Evolutionary conservation across 139 green algal genomes (phyloP).

Genomic region (Chlamydomonas sphaeroides): DNA sequence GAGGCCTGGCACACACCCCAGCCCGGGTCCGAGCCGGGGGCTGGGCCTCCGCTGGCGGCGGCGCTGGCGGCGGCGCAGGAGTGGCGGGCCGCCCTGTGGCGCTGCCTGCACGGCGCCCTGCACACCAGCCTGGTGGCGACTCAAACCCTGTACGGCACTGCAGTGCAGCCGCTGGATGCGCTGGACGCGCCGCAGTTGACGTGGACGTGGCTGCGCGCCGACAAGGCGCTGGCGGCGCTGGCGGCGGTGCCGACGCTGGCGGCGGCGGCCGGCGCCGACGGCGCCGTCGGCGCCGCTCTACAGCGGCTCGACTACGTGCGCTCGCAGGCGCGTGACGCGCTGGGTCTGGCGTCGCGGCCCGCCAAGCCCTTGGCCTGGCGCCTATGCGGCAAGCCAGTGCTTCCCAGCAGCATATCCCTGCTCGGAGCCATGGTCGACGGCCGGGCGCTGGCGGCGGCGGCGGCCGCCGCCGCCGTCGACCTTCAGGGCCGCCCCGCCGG

Average conservation of each 20-base stretch:
- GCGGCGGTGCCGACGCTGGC: slow-evolving; percentile 4
- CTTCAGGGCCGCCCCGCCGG: slow-evolving; percentile 30
- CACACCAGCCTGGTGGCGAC: slow-evolving; percentile 5
- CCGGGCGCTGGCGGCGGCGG: slow-evolving; percentile 20
- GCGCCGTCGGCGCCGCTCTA: background rate
- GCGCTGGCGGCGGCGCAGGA: slow-evolving; percentile 52
- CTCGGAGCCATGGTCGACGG: slow-evolving; percentile 42
- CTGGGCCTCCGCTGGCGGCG: background rate
- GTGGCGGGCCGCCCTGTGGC: slow-evolving; percentile 63
- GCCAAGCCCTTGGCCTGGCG: slow-evolving; percentile 84
- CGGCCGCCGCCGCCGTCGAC: slow-evolving; percentile 38
- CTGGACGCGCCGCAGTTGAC: slow-evolving; percentile 61
- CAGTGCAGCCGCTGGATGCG: background rate
- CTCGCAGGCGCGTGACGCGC: slow-evolving; percentile 36
- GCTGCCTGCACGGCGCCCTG: slow-evolving; percentile 52
- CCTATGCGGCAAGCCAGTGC: slow-evolving; percentile 73
- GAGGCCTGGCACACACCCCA: slow-evolving; percentile 6
- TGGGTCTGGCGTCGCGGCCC: slow-evolving; percentile 47
- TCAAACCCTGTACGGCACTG: no score
- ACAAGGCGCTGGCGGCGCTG: slow-evolving; percentile 57
- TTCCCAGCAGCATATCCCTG: slow-evolving; percentile 59
- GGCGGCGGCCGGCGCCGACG: background rate
- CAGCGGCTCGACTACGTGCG: slow-evolving; percentile 31
- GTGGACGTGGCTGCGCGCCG: slow-evolving; percentile 69
- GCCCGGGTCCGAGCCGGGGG: no score